Evolutionary conservation across 352 stramenopile genomes (phyloP), one percentile per base, ranked within the genome.

Genomic region (Globisporangium orthogonon): DNA sequence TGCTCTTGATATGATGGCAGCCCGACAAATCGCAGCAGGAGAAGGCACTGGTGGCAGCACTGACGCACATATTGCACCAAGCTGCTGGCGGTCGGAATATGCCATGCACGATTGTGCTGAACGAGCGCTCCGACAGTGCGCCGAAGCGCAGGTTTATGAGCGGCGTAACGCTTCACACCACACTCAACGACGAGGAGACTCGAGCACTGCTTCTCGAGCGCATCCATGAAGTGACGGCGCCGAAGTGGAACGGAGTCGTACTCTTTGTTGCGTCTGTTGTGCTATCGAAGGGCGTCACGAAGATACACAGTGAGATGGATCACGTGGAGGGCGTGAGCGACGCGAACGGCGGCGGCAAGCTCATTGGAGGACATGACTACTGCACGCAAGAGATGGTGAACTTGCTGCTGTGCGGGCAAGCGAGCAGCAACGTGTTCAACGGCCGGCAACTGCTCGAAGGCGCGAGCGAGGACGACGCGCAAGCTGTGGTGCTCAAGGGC

Each of bases 351-450:
- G 71, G 67, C 28, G 70, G 74, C 3, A 77, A 83, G 56, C 70
- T 97, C 44, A 91, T 97, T 41, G 89, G 89, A 13, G 68, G 65
- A 0, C 87, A 96, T 58, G 85, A 95, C 57, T 96, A 97, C 49
- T 94, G 87, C 54, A 94, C 83, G 0, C 94, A 98, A 58, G 96
- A 99, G 65, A 76, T 98, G 29, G 96, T 99, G 7, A 98, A 98
- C 73, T 64, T 98, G 41, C 66, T 98, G n/a, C 68, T 98, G 7
- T 87, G 87, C 28, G 96, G 96, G 9, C 77, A 88, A 43, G 94
- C 94, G 7, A 80, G 75, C 54, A 97, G 87, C 67, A 98, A 98
- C 60, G 89, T 98, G 2, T 98, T 98, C 70, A 81, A 98, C 63
- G 91, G 96, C 13, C 81, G 71, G 30, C 76, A 95, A 56, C 70